Conservation (phyloP, 2,329 filamentous ascomycete species). For the Epichloe amarillans region DNA sequence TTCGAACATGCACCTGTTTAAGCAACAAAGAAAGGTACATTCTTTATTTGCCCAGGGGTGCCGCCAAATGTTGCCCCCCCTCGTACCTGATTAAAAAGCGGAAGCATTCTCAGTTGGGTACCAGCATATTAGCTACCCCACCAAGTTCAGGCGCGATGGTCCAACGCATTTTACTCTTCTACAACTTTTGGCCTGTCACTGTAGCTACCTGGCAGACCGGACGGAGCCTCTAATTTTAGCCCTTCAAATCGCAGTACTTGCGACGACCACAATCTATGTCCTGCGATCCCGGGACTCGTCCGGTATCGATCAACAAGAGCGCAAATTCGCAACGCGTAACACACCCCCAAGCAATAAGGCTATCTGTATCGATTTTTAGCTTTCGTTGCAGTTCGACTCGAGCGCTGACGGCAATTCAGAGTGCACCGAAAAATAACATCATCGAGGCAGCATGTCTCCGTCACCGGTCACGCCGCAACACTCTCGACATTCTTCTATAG, state of each 20-base stretch:
- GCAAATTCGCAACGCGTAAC: background rate
- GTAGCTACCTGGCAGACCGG: background rate
- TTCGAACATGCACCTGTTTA: no score
- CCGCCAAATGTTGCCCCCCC: no score
- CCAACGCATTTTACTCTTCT: no score
- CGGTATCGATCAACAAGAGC: background rate
- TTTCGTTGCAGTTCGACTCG: background rate
- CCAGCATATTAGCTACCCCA: no score
- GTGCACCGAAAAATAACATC: background rate
- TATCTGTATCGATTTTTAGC: background rate
- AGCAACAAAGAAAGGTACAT: no score
- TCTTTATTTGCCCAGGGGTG: no score
- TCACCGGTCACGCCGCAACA: conserved; percentile 36
- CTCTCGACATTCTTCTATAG: conserved; percentile 42
- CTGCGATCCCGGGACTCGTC: background rate
- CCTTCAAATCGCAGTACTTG: background rate
- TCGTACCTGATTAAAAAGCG: no score
- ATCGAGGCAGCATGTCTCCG: conserved; percentile 4
- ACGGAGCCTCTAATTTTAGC: background rate
- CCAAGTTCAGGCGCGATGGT: no score
- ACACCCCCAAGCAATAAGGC: background rate
- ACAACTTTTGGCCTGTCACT: no score
- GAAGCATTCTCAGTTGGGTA: no score
- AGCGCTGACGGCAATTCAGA: background rate
- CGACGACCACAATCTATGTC: background rate